Evolutionary conservation across 202 grass and related monocot genomes (phyloP), one percentile per base, ranked within the genome.

Genomic region (Zoysia matrella): DNA sequence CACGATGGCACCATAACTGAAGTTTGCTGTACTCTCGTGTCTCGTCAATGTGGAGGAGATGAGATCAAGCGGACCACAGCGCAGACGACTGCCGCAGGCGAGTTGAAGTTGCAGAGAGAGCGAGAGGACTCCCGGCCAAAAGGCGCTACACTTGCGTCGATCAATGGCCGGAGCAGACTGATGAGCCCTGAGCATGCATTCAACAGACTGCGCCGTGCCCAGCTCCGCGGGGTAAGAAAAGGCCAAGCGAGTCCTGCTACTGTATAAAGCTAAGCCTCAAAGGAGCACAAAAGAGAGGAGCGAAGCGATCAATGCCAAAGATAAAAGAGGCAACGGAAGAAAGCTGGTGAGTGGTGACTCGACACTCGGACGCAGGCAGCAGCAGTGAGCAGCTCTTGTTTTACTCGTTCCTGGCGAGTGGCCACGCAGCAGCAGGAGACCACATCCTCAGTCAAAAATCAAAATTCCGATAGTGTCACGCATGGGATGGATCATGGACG

Each of bases 281-380:
- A 52, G n/a, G 49, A 55, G 45, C 7, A 47, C 45, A 60, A 67
- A 75, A 55, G 47, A 36, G 54, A 42, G 67, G 13, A 73, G n/a
- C 44, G 46, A 61, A 54, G 41, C 53, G 5, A 75, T 53, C 53
- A 9, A 9, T 9, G 5, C 13, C 16, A 4, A 48, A 13, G 52
- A 45, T 60, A 42, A 61, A 64, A 67, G 42, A 39, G n/a, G 42
- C 64, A 68, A 13, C 65, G 2, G 7, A 12, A 6, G 43, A 75
- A 36, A 61, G 42, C 16, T 55, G 2, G 50, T 6, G 14, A 2
- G 1, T 36, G 30, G 83, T 70, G 56, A 71, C 72, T 81, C 49
- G 71, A 87, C 14, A 64, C 54, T 71, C 69, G 46, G 66, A 60
- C 58, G 50, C 16, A 3, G 30, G 48, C 10, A 12, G n/a, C 71